Evolutionary conservation across 352 stramenopile species (phyloP).

Genomic region (Phytophthora citricola): DNA sequence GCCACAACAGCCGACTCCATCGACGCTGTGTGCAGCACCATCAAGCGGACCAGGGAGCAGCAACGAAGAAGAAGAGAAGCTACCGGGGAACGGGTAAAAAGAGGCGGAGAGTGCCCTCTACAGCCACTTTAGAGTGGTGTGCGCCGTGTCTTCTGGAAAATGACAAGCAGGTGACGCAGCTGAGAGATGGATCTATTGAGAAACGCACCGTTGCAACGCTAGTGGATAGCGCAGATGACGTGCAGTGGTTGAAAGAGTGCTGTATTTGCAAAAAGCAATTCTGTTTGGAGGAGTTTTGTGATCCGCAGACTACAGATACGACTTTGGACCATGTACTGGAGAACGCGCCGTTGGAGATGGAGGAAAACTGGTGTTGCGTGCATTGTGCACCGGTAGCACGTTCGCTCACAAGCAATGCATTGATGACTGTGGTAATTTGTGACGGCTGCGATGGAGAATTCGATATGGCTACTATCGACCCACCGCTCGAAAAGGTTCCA

Average conservation of each 20-base stretch:
- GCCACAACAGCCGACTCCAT: constrained; percentile 36
- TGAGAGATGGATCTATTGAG: constrained; percentile 35
- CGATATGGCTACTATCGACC: constrained; percentile 57
- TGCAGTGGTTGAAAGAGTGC: constrained; percentile 44
- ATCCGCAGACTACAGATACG: constrained; percentile 34
- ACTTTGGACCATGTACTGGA: constrained; percentile 36
- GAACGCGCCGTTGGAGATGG: constrained; percentile 31
- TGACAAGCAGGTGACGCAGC: constrained; percentile 14
- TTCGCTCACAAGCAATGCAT: constrained; percentile 1
- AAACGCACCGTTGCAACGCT: constrained; percentile 55
- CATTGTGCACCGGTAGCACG: constrained; percentile 26
- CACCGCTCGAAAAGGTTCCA: constrained; percentile 51
- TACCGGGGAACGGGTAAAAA: constrained; percentile 32
- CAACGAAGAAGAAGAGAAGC: constrained; percentile 17
- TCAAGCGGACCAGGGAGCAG: neutral
- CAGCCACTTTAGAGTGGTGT: constrained; percentile 27
- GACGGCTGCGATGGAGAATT: constrained; percentile 78
- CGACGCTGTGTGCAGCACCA: constrained; percentile 39
- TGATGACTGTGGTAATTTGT: constrained; percentile 61
- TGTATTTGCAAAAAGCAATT: constrained; percentile 39
- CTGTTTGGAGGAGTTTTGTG: constrained; percentile 54
- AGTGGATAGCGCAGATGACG: constrained; percentile 26
- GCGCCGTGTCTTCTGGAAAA: constrained; percentile 26
- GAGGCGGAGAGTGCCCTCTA: constrained; percentile 23
- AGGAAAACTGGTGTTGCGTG: constrained; percentile 52